Evolutionary conservation across 352 stramenopile genomes (phyloP).

Genomic region (Phytophthora rubi): DNA sequence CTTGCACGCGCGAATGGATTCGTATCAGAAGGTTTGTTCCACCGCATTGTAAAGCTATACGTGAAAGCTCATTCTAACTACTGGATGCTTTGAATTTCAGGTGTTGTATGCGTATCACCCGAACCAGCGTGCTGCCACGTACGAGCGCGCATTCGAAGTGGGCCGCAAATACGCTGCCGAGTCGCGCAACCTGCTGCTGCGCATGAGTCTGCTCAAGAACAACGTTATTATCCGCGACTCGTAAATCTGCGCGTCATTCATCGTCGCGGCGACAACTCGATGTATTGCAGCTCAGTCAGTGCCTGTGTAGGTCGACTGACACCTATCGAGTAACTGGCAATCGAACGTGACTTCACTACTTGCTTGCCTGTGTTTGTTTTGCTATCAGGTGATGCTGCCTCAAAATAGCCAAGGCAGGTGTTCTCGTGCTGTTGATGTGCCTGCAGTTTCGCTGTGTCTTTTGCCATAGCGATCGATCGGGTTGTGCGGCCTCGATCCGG

Average conservation of each 20-base stretch:
- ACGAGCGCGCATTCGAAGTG: slow-evolving; percentile 82
- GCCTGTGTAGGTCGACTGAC: background rate
- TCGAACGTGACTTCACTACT: slow-evolving; percentile 15
- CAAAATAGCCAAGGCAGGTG: slow-evolving; percentile 1
- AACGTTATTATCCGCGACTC: slow-evolving; percentile 81
- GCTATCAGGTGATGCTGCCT: background rate
- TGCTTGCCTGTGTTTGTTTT: background rate
- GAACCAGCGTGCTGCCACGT: slow-evolving; percentile 80
- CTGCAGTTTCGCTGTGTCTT: slow-evolving; percentile 13
- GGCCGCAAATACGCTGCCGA: slow-evolving; percentile 83
- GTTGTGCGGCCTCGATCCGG: background rate
- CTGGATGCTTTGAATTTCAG: slow-evolving; percentile 31
- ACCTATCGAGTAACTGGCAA: slow-evolving; percentile 15
- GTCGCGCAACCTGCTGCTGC: slow-evolving; percentile 81
- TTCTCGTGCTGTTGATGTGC: background rate
- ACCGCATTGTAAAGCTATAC: background rate
- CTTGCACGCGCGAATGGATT: slow-evolving; percentile 87
- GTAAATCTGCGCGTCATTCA: slow-evolving; percentile 27
- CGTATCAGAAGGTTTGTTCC: slow-evolving; percentile 78
- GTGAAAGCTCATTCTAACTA: background rate
- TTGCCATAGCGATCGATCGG: background rate
- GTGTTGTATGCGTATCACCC: slow-evolving; percentile 83
- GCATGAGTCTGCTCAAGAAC: slow-evolving; percentile 90
- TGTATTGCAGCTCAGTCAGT: background rate
- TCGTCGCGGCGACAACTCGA: slow-evolving; percentile 5